Base-by-base conservation (phyloP, 768 basidiomycete genomes). In the Hericium erinaceus region DNA sequence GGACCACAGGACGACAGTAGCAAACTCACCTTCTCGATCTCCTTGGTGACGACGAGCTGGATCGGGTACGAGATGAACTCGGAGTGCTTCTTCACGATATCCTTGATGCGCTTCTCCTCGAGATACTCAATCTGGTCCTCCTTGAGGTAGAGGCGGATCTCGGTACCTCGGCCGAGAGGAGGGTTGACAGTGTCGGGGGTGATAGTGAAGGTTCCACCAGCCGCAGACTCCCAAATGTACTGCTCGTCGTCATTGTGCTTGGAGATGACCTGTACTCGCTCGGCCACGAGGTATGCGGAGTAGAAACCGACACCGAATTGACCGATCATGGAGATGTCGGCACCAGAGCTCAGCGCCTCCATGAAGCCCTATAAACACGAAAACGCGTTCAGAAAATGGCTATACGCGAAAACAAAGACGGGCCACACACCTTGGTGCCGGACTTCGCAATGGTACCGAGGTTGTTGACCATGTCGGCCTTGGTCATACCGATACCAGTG, bases 261-360 rank as follows among this genome's bases (percentile, higher is more conserved):
- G 64, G 95, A 93, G 75, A 98, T 88, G 70, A 99, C 93, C 74
- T 97, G 95, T 3, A 99, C 95, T 64, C 88, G 87, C 77, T 99
- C 95, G 66, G 95, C 95, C 64, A 99, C 95, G 67, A 99, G 92
- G 83, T 98, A 98, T 15, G 92, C 91, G 51, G 95, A 98, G 85
- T 99, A 98, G 87, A 98, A 98, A 79, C 95, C 95, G 73, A 99
- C 95, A 94, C 95, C 92, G 75, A 97, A 95, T 79, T 95, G 91
- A 76, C 92, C 92, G 68, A 95, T 97, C 95, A 98, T 98, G 68
- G 89, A 89, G 60, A 92, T 91, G 68, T 92, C 89, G 57, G 89
- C 89, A 63, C 89, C 89, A 38, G 89, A 89, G 71, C 78, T 84
- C 61, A 98, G 82, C 55, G 97, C 95, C 80, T 99, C 95, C 95